phyloP scores from a whole-genome alignment of 768 basidiomycete species.

The Phlebiopsis flavidoalba region DNA sequence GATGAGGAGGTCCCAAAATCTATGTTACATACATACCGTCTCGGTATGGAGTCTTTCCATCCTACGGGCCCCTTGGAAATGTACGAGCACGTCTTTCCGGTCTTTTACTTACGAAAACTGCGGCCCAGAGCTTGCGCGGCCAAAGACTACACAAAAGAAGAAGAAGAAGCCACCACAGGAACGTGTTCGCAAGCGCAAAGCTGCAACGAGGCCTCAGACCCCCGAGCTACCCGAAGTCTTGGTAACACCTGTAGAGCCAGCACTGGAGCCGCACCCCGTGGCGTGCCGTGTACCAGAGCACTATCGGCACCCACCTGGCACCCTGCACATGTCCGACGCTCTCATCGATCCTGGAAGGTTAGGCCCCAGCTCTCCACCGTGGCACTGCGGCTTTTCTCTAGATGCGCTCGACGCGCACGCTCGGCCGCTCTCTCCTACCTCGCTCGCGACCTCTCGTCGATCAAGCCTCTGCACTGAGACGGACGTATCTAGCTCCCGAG shows the following conservation, averaged over 20 bases:
- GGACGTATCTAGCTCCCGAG: not conserved
- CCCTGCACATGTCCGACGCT: not conserved
- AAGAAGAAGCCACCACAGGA: too few relatives aligned
- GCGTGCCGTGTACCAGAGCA: not conserved
- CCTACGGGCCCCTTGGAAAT: constrained; percentile 5
- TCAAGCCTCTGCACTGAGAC: not conserved
- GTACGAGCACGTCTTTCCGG: constrained; percentile 2
- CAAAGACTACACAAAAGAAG: too few relatives aligned
- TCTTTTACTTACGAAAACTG: not conserved
- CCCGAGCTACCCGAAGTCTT: not conserved
- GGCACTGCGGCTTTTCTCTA: not conserved
- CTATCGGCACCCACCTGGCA: not conserved
- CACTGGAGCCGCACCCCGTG: too few relatives aligned
- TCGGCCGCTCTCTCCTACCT: not conserved
- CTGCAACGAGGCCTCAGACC: too few relatives aligned
- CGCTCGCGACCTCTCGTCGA: not conserved
- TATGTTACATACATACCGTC: not conserved
- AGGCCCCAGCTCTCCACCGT: not conserved
- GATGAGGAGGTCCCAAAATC: not conserved
- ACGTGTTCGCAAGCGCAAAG: too few relatives aligned
- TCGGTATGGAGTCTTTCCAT: not conserved
- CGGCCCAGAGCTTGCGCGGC: too few relatives aligned
- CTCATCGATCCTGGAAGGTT: not conserved
- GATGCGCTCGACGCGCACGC: not conserved
- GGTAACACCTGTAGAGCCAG: not conserved